These are phyloP conservation scores for Fonsecaea erecta DNA, from an alignment of 2,329 filamentous ascomycete species.

Conservation along the genomic window DNA sequence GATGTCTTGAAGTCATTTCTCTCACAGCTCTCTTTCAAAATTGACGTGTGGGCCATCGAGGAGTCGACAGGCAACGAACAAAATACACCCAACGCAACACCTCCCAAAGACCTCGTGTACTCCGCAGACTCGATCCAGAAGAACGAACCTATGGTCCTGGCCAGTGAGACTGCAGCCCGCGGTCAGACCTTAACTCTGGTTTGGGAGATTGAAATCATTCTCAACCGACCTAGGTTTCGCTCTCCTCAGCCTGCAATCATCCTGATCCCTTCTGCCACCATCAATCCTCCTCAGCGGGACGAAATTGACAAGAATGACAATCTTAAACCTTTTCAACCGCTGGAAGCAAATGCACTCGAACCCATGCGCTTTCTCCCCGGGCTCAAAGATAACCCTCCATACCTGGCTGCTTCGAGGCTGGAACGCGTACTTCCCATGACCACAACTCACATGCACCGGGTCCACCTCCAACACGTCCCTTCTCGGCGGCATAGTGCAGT, in stretches of 20 bases:
- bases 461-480: conserved; percentile 59
- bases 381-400: conserved; percentile 54
- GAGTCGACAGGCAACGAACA: conserved; percentile 43
- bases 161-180: conserved; percentile 49
- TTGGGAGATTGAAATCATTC: conserved; percentile 51
- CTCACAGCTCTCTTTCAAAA: conserved; percentile 53
- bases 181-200: conserved; percentile 46
- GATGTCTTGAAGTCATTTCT: conserved; percentile 54
- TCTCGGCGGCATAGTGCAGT: conserved; percentile 60
- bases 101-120: conserved; percentile 49
- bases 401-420: conserved; percentile 62
- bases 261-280: conserved; percentile 50
- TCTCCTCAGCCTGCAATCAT: conserved; percentile 62
- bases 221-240: conserved; percentile 55
- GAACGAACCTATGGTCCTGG: conserved; percentile 52
- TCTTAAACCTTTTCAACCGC: conserved; percentile 58
- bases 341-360: conserved; percentile 63
- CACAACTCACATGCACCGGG: conserved; percentile 54
- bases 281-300: conserved; percentile 46
- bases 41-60: conserved; percentile 55
- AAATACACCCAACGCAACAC: conserved; percentile 37
- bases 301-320: conserved; percentile 54
- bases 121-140: conserved; percentile 46
- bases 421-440: conserved; percentile 60
- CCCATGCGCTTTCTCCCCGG: conserved; percentile 58